Conservation (phyloP, 1,284 basidiomycete species). For the Marasmius sp. region DNA sequence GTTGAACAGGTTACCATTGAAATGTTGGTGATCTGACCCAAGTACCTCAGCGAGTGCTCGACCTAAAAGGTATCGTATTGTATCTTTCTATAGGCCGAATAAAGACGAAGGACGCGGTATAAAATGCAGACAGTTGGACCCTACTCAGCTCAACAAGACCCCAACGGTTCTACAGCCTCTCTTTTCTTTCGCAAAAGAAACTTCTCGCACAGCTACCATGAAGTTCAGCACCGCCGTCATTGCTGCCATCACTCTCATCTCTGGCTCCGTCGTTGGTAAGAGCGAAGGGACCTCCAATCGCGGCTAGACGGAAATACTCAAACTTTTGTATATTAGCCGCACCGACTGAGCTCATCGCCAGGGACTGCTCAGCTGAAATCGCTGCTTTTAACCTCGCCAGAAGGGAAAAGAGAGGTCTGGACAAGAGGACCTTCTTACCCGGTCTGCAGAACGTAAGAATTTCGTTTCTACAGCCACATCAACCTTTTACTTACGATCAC, state of each 20-base stretch:
- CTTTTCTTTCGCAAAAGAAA: neutral
- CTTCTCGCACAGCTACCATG: neutral
- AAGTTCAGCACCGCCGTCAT: conserved; percentile 12
- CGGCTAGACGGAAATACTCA: neutral
- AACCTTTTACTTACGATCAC: neutral
- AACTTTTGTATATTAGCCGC: conserved; percentile 7
- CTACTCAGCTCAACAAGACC: neutral
- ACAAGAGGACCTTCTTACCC: conserved; percentile 19
- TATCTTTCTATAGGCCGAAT: neutral
- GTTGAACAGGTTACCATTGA: neutral
- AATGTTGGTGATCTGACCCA: neutral
- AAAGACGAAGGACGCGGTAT: neutral
- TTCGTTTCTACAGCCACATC: too few relatives aligned
- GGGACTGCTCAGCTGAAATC: conserved; percentile 22
- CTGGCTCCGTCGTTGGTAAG: conserved; percentile 20
- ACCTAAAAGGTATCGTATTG: neutral
- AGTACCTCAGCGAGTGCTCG: too few relatives aligned
- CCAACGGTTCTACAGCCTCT: neutral
- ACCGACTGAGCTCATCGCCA: conserved; percentile 11
- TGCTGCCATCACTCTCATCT: conserved; percentile 18
- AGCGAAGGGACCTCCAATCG: neutral
- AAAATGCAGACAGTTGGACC: neutral
- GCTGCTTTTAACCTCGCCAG: conserved; percentile 20
- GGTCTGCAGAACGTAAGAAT: conserved; percentile 20
- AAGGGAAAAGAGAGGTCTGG: conserved; percentile 19